Evolutionary conservation across 331 rosid genomes (phyloP).

Genomic region (Rhamnella rubrinervis): DNA sequence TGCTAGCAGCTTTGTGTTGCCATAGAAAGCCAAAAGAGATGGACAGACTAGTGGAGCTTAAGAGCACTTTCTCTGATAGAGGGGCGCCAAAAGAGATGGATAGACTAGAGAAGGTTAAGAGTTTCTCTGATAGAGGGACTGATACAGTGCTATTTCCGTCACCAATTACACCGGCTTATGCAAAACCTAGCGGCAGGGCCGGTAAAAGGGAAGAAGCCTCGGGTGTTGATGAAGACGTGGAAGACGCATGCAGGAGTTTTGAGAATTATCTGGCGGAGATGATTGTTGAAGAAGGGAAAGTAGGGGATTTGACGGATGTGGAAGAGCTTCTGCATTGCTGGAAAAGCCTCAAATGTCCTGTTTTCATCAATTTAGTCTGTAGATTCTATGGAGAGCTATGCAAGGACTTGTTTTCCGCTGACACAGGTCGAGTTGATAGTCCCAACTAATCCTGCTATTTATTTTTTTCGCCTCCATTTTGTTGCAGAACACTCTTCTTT

Average conservation of each 20-base stretch:
- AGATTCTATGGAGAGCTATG: slow-evolving; percentile 91
- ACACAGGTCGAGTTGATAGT: slow-evolving; percentile 26
- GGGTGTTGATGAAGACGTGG: slow-evolving; percentile 40
- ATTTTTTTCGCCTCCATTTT: no score
- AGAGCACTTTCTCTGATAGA: slow-evolving; percentile 27
- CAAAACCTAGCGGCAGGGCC: slow-evolving; percentile 1
- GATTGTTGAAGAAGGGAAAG: slow-evolving; percentile 85
- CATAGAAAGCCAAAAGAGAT: slow-evolving; percentile 30
- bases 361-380: slow-evolving; percentile 65
- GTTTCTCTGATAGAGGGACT: slow-evolving; percentile 26
- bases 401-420: slow-evolving; percentile 70
- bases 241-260: slow-evolving; percentile 83
- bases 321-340: slow-evolving; percentile 90
- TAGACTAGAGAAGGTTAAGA: slow-evolving; percentile 8
- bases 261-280: slow-evolving; percentile 83
- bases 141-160: slow-evolving; percentile 36
- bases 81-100: background rate
- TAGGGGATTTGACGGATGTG: slow-evolving; percentile 71
- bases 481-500: no score
- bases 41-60: slow-evolving; percentile 7
- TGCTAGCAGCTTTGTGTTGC: slow-evolving; percentile 36
- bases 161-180: slow-evolving; percentile 40
- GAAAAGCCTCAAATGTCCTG: slow-evolving; percentile 78
- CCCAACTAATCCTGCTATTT: slow-evolving; percentile 9
- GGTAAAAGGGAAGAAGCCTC: slow-evolving; percentile 13